phyloP scores from a whole-genome alignment of 2,329 filamentous ascomycete species.

The Aspergillus transmontanensis region DNA sequence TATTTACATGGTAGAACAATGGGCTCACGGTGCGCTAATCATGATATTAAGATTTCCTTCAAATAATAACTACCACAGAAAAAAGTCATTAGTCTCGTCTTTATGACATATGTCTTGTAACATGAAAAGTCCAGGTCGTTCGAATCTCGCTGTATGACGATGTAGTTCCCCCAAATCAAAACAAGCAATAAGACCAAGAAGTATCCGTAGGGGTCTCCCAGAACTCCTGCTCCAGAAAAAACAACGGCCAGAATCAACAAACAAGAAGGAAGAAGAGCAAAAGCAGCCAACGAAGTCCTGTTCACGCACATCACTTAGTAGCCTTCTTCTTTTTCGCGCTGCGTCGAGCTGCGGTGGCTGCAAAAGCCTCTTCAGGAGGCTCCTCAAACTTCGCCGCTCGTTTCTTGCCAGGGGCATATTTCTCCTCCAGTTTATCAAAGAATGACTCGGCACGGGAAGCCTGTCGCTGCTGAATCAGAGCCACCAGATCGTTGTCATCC shows the following conservation, averaged over 20 bases:
- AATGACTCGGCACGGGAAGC: constrained; percentile 64
- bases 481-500: constrained; percentile 59
- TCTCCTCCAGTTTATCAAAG: constrained; percentile 73
- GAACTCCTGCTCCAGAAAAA: background rate
- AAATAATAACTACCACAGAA: background rate
- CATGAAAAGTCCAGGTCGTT: background rate
- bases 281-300: background rate
- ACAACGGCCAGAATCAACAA: background rate
- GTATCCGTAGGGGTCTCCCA: background rate
- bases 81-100: background rate
- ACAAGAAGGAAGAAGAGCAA: constrained; percentile 3
- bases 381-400: constrained; percentile 51
- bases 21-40: background rate
- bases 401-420: constrained; percentile 62
- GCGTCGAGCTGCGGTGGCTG: constrained; percentile 40
- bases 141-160: background rate
- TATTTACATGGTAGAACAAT: background rate
- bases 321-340: constrained; percentile 41
- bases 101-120: background rate
- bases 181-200: background rate
- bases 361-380: constrained; percentile 66
- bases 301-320: constrained; percentile 12
- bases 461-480: constrained; percentile 73
- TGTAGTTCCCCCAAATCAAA: background rate
- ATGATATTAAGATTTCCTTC: background rate